Percentiles rank a stretch among this genome's conserved stretches.
Conservation (phyloP, 805 yeast species). For the Millerozyma acaciae region DNA sequence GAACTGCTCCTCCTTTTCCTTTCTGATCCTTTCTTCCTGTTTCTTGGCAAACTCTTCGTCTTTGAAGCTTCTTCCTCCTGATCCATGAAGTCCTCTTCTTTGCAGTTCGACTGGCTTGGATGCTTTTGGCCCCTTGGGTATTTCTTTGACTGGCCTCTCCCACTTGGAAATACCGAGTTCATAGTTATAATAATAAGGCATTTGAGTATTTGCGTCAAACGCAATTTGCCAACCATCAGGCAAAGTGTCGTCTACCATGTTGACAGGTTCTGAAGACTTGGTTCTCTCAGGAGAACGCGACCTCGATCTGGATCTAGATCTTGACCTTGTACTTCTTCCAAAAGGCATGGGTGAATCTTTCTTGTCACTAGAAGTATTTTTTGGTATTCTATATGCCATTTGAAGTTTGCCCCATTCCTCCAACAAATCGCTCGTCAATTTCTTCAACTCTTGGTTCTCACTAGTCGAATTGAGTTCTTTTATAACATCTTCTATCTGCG, state of each 20-base stretch:
- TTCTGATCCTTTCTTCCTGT: conserved; percentile 33
- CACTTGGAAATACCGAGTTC: conserved; percentile 48
- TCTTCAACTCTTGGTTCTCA: conserved; percentile 23
- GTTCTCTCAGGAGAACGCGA: conserved; percentile 6
- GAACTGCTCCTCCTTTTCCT: conserved; percentile 30
- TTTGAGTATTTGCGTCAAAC: conserved; percentile 40
- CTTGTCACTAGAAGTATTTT: conserved; percentile 32
- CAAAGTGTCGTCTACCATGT: conserved; percentile 27
- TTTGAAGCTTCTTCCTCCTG: conserved; percentile 6
- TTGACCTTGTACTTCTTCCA: conserved; percentile 21
- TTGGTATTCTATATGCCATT: conserved; percentile 83
- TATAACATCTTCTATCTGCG: conserved; percentile 67
- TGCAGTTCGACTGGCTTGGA: conserved; percentile 15
- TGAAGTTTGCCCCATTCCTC: conserved; percentile 69
- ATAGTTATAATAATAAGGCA: conserved; percentile 53
- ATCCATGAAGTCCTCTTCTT: conserved; percentile 4
- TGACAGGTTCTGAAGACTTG: conserved; percentile 1
- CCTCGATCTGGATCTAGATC: conserved; percentile 17
- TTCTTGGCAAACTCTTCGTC: conserved; percentile 23
- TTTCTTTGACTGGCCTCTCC: conserved; percentile 50
- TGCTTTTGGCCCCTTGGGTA: conserved; percentile 29
- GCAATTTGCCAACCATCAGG: conserved; percentile 71
- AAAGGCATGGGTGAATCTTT: conserved; percentile 11
- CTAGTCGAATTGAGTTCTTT: conserved; percentile 31
- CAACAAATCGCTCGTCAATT: conserved; percentile 44